phyloP scores from a whole-genome alignment of 345 rosid species.

The Gossypium anomalum region DNA sequence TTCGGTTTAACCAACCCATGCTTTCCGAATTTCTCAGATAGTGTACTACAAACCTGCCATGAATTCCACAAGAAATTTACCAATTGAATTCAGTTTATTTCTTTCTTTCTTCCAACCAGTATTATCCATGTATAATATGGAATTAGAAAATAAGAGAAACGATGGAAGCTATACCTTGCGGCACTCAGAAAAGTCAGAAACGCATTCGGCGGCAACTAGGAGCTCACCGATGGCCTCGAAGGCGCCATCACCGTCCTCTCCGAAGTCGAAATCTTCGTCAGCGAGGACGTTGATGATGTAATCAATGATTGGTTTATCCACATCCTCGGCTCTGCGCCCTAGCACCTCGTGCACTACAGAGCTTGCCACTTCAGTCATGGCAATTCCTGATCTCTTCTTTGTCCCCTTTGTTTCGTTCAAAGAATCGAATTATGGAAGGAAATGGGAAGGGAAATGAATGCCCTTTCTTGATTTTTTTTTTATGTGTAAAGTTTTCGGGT shows the following conservation, averaged over 20 bases:
- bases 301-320: slow-evolving; percentile 81
- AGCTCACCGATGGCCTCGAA: slow-evolving; percentile 89
- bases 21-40: slow-evolving; percentile 83
- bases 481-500: not conserved
- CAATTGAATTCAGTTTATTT: not conserved
- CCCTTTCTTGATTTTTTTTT: slow-evolving; percentile 1
- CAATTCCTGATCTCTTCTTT: not conserved
- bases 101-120: not conserved
- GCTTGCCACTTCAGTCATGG: slow-evolving; percentile 87
- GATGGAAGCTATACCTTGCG: slow-evolving; percentile 43
- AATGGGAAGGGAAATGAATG: not conserved
- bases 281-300: slow-evolving; percentile 97
- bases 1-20: slow-evolving; percentile 77
- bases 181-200: slow-evolving; percentile 70
- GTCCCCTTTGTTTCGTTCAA: not conserved
- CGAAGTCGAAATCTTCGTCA: slow-evolving; percentile 95
- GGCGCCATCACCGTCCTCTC: slow-evolving; percentile 87
- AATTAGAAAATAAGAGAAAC: not conserved
- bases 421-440: not conserved
- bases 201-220: slow-evolving; percentile 85
- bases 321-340: slow-evolving; percentile 62
- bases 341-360: slow-evolving; percentile 86
- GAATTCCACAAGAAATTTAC: slow-evolving; percentile 13
- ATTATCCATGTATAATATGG: not conserved
- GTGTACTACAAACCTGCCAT: slow-evolving; percentile 66